These are phyloP conservation scores for Raffaelea albimanens DNA, from an alignment of 2,329 filamentous ascomycete genomes.

Conservation along the genomic window DNA sequence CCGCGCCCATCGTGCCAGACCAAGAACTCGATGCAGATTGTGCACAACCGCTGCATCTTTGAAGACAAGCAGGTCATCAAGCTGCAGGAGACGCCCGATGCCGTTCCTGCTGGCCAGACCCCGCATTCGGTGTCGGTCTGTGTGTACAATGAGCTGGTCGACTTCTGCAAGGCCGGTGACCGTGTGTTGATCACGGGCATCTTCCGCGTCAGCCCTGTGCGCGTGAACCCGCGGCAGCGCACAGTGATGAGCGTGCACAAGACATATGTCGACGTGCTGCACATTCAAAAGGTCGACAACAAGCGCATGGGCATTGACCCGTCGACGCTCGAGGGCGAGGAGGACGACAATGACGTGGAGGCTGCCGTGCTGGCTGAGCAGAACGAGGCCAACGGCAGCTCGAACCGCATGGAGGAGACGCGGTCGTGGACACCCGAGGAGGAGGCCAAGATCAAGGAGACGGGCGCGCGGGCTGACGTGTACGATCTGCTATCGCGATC, in stretches of 20 bases:
- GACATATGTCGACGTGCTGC: conserved; percentile 90
- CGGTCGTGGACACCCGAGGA: conserved; percentile 79
- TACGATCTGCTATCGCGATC: conserved; percentile 90
- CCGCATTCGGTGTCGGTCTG: conserved; percentile 95
- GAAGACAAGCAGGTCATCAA: conserved; percentile 99
- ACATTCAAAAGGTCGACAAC: conserved; percentile 94
- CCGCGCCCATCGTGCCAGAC: conserved; percentile 71
- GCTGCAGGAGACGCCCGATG: conserved; percentile 92
- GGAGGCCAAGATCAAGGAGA: conserved; percentile 77
- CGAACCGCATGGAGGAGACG: conserved; percentile 72
- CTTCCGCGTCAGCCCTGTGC: conserved; percentile 88
- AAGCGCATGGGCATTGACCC: conserved; percentile 86
- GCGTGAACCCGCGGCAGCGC: conserved; percentile 86
- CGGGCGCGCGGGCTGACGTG: conserved; percentile 71
- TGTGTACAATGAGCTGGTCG: conserved; percentile 92
- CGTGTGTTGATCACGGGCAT: conserved; percentile 92
- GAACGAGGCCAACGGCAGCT: conserved; percentile 31
- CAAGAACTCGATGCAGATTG: conserved; percentile 94
- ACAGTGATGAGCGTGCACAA: conserved; percentile 95
- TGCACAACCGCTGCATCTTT: conserved; percentile 92
- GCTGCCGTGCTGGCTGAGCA: conserved; percentile 35
- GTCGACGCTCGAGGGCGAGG: conserved; percentile 76
- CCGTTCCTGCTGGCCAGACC: conserved; percentile 88
- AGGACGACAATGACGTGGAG: conserved; percentile 52
- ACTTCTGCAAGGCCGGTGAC: conserved; percentile 97